phyloP scores from a whole-genome alignment of 768 basidiomycete genomes.

The Mycena vulgaris region DNA sequence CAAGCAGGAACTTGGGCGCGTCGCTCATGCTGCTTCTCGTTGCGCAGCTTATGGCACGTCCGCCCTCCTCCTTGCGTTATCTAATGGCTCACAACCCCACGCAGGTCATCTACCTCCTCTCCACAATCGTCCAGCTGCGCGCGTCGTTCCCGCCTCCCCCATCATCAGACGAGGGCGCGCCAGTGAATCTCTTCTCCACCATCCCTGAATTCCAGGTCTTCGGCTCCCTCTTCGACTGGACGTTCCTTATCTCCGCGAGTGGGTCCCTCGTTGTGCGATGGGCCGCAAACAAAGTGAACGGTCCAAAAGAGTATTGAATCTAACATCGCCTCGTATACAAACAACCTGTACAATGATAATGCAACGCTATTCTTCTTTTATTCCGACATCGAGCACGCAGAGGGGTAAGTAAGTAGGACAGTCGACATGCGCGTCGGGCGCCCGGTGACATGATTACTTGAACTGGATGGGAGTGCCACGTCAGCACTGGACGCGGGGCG shows the following conservation, averaged over 20 bases:
- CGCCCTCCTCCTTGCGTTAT: neutral
- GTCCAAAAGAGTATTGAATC: conserved; percentile 21
- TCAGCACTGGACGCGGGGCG: neutral
- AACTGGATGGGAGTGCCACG: conserved; percentile 43
- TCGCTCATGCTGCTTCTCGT: conserved; percentile 84
- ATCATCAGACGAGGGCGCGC: conserved; percentile 17
- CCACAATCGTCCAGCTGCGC: conserved; percentile 87
- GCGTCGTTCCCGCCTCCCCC: conserved; percentile 82
- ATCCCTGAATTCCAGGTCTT: conserved; percentile 84
- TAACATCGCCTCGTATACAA: neutral
- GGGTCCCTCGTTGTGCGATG: conserved; percentile 67
- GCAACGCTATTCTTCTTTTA: conserved; percentile 21
- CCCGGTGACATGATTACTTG: conserved; percentile 47
- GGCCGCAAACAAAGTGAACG: conserved; percentile 61
- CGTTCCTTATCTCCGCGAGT: conserved; percentile 75
- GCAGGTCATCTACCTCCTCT: conserved; percentile 87
- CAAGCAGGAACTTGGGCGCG: conserved; percentile 79
- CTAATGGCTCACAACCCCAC: neutral
- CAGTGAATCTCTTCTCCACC: conserved; percentile 74
- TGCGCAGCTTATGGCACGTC: conserved; percentile 85
- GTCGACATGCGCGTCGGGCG: neutral
- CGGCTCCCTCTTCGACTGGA: conserved; percentile 80
- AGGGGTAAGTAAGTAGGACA: conserved; percentile 33
- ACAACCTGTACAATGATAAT: conserved; percentile 25
- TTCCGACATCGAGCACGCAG: conserved; percentile 1